Conservation (phyloP, 768 basidiomycete genomes). For the Trametes cinnabarina region DNA sequence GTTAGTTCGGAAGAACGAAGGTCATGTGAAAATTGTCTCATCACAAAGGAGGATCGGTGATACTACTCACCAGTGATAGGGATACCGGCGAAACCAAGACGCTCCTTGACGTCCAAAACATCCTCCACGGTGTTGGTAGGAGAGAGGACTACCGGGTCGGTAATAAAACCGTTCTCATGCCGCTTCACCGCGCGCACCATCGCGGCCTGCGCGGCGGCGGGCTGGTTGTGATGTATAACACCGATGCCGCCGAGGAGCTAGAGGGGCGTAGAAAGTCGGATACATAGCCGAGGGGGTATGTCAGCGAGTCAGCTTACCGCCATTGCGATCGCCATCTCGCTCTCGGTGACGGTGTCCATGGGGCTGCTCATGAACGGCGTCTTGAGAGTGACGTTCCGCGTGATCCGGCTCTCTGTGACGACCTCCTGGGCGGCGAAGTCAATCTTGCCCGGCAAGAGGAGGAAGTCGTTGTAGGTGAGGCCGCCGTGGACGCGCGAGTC, state of each 20-base stretch:
- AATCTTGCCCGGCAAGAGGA: slow-evolving; percentile 92
- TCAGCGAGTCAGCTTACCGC: slow-evolving; percentile 56
- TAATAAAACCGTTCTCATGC: slow-evolving; percentile 98
- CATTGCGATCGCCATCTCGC: slow-evolving; percentile 89
- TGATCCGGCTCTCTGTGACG: slow-evolving; percentile 80
- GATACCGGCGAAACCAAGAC: slow-evolving; percentile 92
- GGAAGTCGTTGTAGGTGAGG: slow-evolving; percentile 96
- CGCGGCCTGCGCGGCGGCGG: slow-evolving; percentile 80
- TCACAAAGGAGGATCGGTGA: slow-evolving; percentile 9
- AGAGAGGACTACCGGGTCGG: slow-evolving; percentile 87
- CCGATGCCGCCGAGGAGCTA: slow-evolving; percentile 93
- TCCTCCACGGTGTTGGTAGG: slow-evolving; percentile 79
- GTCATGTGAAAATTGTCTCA: slow-evolving; percentile 42
- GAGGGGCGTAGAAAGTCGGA: slow-evolving; percentile 30
- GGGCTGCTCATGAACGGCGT: slow-evolving; percentile 97
- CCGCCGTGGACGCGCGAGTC: slow-evolving; percentile 84
- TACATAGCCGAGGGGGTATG: slow-evolving; percentile 9
- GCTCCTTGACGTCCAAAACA: slow-evolving; percentile 89
- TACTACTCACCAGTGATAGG: slow-evolving; percentile 87
- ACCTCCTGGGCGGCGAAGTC: slow-evolving; percentile 85
- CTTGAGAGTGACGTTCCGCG: slow-evolving; percentile 87
- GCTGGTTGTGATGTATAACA: slow-evolving; percentile 96
- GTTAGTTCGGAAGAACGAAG: slow-evolving; percentile 90
- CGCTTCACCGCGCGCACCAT: slow-evolving; percentile 99
- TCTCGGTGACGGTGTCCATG: slow-evolving; percentile 99